Evolutionary conservation across 768 basidiomycete species (phyloP), one percentile per base, ranked within the genome.

Genomic region (Hygrophoropsis aurantiaca): DNA sequence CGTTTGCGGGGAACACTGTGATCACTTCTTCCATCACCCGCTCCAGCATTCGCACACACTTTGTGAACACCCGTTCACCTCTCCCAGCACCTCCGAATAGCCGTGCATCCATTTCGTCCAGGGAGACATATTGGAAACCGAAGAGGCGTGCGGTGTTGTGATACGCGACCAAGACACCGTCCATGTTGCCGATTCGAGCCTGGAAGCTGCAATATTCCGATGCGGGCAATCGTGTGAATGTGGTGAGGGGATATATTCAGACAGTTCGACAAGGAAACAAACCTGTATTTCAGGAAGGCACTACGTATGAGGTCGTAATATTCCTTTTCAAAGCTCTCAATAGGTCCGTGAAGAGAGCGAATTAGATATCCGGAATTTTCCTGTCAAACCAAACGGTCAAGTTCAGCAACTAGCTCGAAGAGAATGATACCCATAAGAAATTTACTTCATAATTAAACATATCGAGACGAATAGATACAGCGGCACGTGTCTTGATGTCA

Each of bases 151-250:
- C 80, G 1, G 90, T 94, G 52, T 95, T 97, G 59, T 92, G 90
- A 59, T 89, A 91, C 18, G 90, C 84, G 32, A 92, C 81, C 49
- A 93, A 75, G 7, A 97, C 86, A 13, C 95, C 95, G 59, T 97
- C 94, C 95, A 98, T 98, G 60, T 86, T 83, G 8, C 95, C 95
- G 51, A 99, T 98, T 4, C 95, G 85, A 2, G 81, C 94, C 75
- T 99, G 95, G 71, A 98, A 87, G 53, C 90, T 93, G 50, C n/a
- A n/a, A n/a, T n/a, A n/a, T n/a, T n/a, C n/a, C n/a, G n/a, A n/a
- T n/a, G n/a, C n/a, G n/a, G n/a, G n/a, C n/a, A n/a, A n/a, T n/a
- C n/a, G 41, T 44, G 42, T 41, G 15, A 47, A 33, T 35, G 34
- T 32, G 32, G 37, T 24, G 19, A 2, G 16, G 16, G n/a, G n/a